Evolutionary conservation across 371 early-diverging fungal species (phyloP), one percentile per base, ranked within the genome.

Genomic region (Zopfochytrium polystomum): DNA sequence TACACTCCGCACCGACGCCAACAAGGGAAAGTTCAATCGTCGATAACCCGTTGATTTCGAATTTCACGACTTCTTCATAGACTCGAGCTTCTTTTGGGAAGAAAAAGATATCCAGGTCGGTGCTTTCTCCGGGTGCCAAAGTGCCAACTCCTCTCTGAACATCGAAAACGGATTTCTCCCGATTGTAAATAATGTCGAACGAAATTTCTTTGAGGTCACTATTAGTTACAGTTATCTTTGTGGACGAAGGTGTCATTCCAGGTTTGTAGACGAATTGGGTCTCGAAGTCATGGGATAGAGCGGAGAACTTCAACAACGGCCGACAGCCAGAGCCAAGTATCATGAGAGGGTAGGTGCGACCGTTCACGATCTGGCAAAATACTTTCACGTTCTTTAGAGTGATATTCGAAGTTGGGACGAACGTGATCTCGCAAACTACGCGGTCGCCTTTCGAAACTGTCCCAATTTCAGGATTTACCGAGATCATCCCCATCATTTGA

Each of bases 31-130:
- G n/a, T 13, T 78, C 73, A n/a, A 76, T 32, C 0, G 65, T 69
- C 6, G 78, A 72, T 2, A 76, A 65, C 6, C 74, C 72, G 59
- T 80, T 80, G 33, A 80, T 66, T 49, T 80, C 79, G 6, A 80
- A 22, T 56, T 66, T 71, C 26, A 80, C 53, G 13, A 44, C 59
- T 26, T 75, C 80, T 11, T 32, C 25, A 60, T 74, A 81, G 1
- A 52, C 35, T 22, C 35, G 53, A 7, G 66, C 64, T 26, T 76
- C 77, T 23, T 65, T 59, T 15, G 82, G 82, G 31, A 65, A 70
- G 61, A 81, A 81, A 0, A 63, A 34, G 7, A 77, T 42, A 15
- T 65, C 67, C 1, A 78, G n/a, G 0, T 53, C 56, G 1, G 67
- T 67, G 5, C 62, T 52, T 46, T 78, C 77, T 0, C 72, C 76